Base-by-base conservation (phyloP, 306 rosid genomes). In the Clitoria ternatea region DNA sequence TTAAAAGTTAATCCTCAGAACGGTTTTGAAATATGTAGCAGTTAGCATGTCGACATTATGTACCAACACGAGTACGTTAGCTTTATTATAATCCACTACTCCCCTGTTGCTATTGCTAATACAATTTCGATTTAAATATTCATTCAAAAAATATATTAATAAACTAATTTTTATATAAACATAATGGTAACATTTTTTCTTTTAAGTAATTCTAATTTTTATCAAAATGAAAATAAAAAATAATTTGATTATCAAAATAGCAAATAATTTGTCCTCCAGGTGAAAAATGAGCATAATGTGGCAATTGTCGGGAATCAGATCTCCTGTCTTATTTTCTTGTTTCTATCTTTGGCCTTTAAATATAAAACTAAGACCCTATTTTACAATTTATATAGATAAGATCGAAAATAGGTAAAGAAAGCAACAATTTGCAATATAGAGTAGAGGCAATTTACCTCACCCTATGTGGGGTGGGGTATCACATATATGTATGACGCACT, bases 321-420 rank as follows among this genome's bases (percentile, higher is more conserved):
- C 11, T 7, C 9, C 53, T 63, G 54, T 63, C 69, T 13, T 63
- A 1, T 63, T 57, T 57, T 57, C 64, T 57, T 57, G 64, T 57
- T 57, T 8, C n/a, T 57, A 7, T 57, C 42, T 15, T 30, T 13
- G 4, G 27, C 3, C 24, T 57, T 57, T 8, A 14, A 0, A 9
- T 56, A 12, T 1, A 26, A 13, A 49, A 7, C 2, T 19, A 49
- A 8, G 10, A 23, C 36, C n/a, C 1, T 26, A 1, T 26, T 27
- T 29, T 57, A 4, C 1, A 30, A 7, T 30, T n/a, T n/a, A n/a
- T n/a, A n/a, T n/a, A 5, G 12, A 55, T 12, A 1, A 14, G 2
- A 55, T 2, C 1, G 33, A 27, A 19, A 24, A 52, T 4, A 27
- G 4, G 30, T 27, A 52, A 24, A 4, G 9, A 49, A 9, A 1